Evolutionary conservation across 805 yeast species (phyloP), one percentile per base, ranked within the genome.

Genomic region (Metschnikowia peoriensis): DNA sequence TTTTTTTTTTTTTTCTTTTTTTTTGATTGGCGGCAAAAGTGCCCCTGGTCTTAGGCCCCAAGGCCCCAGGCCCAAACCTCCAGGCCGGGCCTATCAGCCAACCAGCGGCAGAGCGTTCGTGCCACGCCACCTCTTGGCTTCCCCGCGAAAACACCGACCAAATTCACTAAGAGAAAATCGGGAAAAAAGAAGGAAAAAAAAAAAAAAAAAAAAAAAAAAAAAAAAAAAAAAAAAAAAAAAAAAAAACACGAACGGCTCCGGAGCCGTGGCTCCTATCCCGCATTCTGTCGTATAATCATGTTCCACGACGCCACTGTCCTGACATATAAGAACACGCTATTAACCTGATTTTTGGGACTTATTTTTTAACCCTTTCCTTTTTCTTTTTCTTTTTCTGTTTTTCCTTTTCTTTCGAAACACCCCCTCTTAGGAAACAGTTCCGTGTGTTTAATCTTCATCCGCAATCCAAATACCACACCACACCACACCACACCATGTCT

Each of bases 401-500:
- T 32, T 10, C 6, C 14, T 32, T 32, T 32, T 32, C 12, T 10
- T 32, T 32, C 22, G 4, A n/a, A n/a, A n/a, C n/a, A n/a, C n/a
- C n/a, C n/a, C n/a, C n/a, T n/a, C n/a, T n/a, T n/a, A n/a, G n/a
- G n/a, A n/a, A n/a, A n/a, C n/a, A n/a, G n/a, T n/a, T n/a, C n/a
- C n/a, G n/a, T 4, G 41, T 15, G 11, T 10, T 38, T 12, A 4
- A 14, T 38, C 10, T 38, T 16, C 17, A 14, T 3, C 4, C 14
- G 6, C 17, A 12, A 14, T n/a, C 4, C n/a, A 9, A n/a, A 9
- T 9, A n/a, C n/a, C n/a, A n/a, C n/a, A n/a, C n/a, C n/a, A n/a
- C n/a, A 8, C 27, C 28, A 8, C 17, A 9, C 2, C 14, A 16
- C 14, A 22, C 12, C n/a, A 57, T 57, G 62, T 53, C 62, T 15